Conservation (phyloP, 768 basidiomycete species). For the Hericium coralloides region DNA sequence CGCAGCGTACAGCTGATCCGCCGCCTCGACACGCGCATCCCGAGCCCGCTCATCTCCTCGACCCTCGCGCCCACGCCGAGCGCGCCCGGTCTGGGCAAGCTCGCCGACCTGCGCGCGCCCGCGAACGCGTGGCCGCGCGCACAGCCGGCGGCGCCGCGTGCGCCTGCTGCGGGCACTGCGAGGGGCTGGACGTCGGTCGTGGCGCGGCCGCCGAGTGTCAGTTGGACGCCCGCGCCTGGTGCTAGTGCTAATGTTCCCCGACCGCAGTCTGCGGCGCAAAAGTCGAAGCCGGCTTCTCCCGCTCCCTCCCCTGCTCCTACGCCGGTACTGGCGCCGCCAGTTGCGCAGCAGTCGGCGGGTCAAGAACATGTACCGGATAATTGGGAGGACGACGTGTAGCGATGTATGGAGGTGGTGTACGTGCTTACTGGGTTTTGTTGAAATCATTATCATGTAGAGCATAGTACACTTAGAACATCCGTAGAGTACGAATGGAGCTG, state of each 20-base stretch:
- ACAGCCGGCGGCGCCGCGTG: conserved; percentile 11
- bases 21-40: conserved; percentile 75
- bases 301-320: background rate
- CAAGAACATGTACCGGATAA: conserved; percentile 33
- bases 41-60: conserved; percentile 52
- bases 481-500: too few species aligned
- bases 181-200: conserved; percentile 29
- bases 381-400: conserved; percentile 47
- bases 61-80: conserved; percentile 16
- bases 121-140: conserved; percentile 12
- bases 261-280: background rate
- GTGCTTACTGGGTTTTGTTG: background rate
- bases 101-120: conserved; percentile 42
- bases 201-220: conserved; percentile 10
- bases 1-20: conserved; percentile 71
- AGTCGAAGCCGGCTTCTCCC: background rate
- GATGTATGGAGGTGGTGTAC: background rate
- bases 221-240: background rate
- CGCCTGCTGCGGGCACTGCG: conserved; percentile 2
- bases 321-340: background rate
- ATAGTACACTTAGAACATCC: too few species aligned
- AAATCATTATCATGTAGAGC: background rate
- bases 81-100: conserved; percentile 42
- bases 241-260: too few species aligned
- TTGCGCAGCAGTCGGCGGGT: conserved; percentile 2